Conservation (phyloP, 1,284 basidiomycete species). For the Exobasidium rhododendri region DNA sequence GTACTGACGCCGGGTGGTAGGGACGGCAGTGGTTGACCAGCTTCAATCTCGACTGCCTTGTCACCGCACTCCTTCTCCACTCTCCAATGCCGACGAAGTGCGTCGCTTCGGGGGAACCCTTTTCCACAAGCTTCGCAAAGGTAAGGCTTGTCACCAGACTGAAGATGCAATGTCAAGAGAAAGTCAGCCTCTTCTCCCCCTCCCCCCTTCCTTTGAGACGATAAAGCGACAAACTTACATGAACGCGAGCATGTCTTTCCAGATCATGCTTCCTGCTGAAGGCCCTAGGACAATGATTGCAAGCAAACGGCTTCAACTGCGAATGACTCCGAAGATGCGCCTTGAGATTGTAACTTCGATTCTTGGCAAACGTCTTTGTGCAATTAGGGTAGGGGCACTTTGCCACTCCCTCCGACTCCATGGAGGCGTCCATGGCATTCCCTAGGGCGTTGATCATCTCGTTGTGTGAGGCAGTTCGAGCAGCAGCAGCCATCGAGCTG, state of each 20-base stretch:
- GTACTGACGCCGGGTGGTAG: conserved; percentile 15
- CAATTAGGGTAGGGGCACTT: conserved; percentile 43
- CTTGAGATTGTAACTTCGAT: conserved; percentile 48
- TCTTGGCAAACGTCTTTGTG: conserved; percentile 52
- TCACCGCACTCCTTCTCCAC: conserved; percentile 48
- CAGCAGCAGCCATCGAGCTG: not conserved
- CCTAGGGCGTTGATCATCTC: conserved; percentile 45
- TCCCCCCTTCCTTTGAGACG: too few relatives aligned
- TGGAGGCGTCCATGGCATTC: conserved; percentile 38
- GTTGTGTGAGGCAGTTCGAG: conserved; percentile 19
- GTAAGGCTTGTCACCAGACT: conserved; percentile 52
- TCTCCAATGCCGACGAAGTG: conserved; percentile 50
- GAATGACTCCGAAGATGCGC: conserved; percentile 45
- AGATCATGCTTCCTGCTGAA: conserved; percentile 53
- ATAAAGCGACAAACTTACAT: conserved; percentile 14
- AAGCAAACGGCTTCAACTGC: conserved; percentile 49
- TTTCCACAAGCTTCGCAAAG: conserved; percentile 50
- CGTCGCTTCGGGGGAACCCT: conserved; percentile 52
- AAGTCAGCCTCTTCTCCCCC: too few relatives aligned
- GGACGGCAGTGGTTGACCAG: conserved; percentile 27
- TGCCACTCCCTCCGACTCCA: conserved; percentile 43
- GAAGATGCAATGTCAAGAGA: too few relatives aligned
- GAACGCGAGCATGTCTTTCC: conserved; percentile 50
- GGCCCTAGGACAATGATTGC: conserved; percentile 46
- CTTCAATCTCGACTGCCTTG: conserved; percentile 39